phyloP scores from a whole-genome alignment of 371 early-diverging fungal genomes.

The Actinomucor elegans region DNA sequence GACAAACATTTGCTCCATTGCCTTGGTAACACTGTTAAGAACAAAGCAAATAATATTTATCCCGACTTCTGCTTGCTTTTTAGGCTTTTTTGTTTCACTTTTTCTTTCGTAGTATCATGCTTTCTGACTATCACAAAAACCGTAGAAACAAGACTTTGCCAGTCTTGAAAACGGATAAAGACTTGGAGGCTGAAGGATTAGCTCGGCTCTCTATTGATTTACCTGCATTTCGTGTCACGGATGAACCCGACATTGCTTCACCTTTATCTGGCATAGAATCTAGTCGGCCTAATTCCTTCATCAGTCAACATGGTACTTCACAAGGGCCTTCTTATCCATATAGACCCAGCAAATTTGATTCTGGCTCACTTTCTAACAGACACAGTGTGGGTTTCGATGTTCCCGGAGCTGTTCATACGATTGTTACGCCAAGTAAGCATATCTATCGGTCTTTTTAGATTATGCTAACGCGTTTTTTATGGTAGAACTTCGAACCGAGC shows the following conservation, averaged over 20 bases:
- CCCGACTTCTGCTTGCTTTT: too few species aligned
- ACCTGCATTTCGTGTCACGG: conserved; percentile 8
- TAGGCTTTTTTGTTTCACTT: background rate
- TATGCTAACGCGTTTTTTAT: background rate
- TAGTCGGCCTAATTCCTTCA: conserved; percentile 1
- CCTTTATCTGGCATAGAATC: background rate
- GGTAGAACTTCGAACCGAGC: conserved; percentile 22
- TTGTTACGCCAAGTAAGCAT: conserved; percentile 27
- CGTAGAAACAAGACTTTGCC: conserved; percentile 16
- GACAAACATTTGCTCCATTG: too few species aligned
- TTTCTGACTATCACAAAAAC: conserved; percentile 1
- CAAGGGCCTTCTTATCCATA: background rate
- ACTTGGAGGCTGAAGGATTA: conserved; percentile 22
- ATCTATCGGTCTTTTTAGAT: background rate
- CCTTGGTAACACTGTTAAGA: too few species aligned
- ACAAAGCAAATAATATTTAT: too few species aligned
- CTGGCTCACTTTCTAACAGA: background rate
- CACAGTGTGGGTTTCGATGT: conserved; percentile 34
- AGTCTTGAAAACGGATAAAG: conserved; percentile 28
- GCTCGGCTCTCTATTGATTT: conserved; percentile 15
- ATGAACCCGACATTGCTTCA: conserved; percentile 7
- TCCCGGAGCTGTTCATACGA: conserved; percentile 36
- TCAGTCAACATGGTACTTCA: background rate
- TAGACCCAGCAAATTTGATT: background rate
- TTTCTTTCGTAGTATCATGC: background rate